Base-by-base conservation (phyloP, 2,329 filamentous ascomycete genomes). In the Peltaster fructicola region DNA sequence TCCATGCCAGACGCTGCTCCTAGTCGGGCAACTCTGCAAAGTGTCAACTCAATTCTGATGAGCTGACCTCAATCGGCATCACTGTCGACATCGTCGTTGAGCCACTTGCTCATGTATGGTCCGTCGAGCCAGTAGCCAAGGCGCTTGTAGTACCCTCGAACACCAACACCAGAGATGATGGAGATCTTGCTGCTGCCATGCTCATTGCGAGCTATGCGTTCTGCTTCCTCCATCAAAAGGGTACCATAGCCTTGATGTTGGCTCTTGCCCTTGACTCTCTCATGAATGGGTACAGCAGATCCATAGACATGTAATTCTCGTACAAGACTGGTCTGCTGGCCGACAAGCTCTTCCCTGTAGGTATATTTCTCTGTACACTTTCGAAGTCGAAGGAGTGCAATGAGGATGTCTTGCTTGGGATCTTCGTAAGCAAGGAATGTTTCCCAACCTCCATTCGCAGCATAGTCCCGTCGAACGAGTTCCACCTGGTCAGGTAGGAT, bases 191-290 rank as follows among this genome's bases (percentile, higher is more conserved):
- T 65, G 40, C 84, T 93, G 5, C 82, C 78, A 45, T 98, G 88
- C 54, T 98, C 88, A 36, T 93, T 77, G 27, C 80, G 67, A 1
- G 90, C 85, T 36, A 98, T 98, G 25, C 84, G 66, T 56, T 95
- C 88, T 0, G 88, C 90, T 55, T 95, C 85, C 46, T 95, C 85
- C 90, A 98, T 98, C 37, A 98, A 48, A 32, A 98, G 52, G 2
- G 88, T 98, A 23, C 88, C 88, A 38, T 91, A 98, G 1, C 88
- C 88, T 49, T 93, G 88, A 54, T 98, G 88, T 57, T 98, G 88
- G 54, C 95, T 95, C 54, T 95, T 95, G 52, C 78, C 74, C 11
- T 85, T 82, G 41, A 98, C 88, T 29, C 90, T 68, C 6, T 82
- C 85, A 52, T 98, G 88, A 22, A 98, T 79, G 1, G 88, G 90